Base-by-base conservation (phyloP, 106 monocot genomes). In the Allium sativum region DNA sequence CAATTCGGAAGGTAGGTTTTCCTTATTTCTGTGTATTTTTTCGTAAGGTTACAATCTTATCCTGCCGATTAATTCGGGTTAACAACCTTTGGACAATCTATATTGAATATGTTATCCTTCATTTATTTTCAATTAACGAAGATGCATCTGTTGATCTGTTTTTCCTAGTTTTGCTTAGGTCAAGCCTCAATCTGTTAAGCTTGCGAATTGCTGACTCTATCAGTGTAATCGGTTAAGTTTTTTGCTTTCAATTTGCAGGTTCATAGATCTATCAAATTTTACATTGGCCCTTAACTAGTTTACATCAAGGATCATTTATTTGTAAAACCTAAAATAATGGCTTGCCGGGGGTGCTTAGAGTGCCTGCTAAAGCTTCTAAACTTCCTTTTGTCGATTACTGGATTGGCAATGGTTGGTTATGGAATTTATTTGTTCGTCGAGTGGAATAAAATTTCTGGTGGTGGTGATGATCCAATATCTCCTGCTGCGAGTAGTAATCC, bases 341-440 rank as follows among this genome's bases (percentile, higher is more conserved):
- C 83, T 44, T 91, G 86, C 61, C 52, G 80, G 45, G 75, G 90
- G 17, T 91, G 62, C 70, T 71, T 72, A 53, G 86, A 81, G 57
- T 91, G 86, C 70, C 72, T 91, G 4, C 59, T 91, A 52, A 86
- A 86, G 90, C 82, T 91, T 8, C 64, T 91, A 42, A 91, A 91
- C 55, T 91, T 91, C 56, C 61, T 91, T 19, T 53, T 91, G 68
- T 67, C 83, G 10, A 42, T 83, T 20, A 66, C 90, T 17, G 90
- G 90, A 16, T 68, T 91, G 64, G 77, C 80, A 9, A 91, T 91
- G 77, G 67, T 91, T 20, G 90, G 86, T 0, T 91, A 86, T 47
- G 90, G 90, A 12, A 76, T 83, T 45, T 91, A 91, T 54, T 65
- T 91, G 45, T 65, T 91, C 9, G 82, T 91, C 14, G 72, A 71